These are phyloP conservation scores for Fusarium devonianum DNA, from an alignment of 2,329 filamentous ascomycete species.

Conservation along the genomic window DNA sequence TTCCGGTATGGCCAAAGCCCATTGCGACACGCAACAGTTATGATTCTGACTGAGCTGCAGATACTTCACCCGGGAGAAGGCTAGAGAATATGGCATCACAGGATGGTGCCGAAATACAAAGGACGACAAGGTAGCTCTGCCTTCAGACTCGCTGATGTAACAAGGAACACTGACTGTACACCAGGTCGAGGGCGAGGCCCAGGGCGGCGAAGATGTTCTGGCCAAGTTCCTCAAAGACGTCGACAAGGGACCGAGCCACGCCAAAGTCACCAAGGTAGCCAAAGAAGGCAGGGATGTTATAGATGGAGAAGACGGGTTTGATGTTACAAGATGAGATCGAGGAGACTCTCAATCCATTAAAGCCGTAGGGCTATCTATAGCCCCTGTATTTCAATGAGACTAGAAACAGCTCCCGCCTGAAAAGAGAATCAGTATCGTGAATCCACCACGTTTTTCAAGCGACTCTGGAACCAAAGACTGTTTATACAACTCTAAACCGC, in stretches of 20 bases:
- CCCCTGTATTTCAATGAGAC: not conserved
- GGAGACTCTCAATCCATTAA: not conserved
- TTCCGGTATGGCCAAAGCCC: conserved; percentile 54
- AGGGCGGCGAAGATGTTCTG: conserved; percentile 72
- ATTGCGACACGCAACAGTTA: not conserved
- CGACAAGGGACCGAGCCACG: conserved; percentile 74
- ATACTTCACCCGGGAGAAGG: conserved; percentile 63
- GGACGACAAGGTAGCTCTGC: conserved; percentile 58
- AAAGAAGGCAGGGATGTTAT: conserved; percentile 70
- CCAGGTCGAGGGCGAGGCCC: conserved; percentile 89
- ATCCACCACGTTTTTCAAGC: no score
- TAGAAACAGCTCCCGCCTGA: no score
- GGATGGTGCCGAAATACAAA: conserved; percentile 69
- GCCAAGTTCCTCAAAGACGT: conserved; percentile 77
- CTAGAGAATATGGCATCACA: conserved; percentile 58
- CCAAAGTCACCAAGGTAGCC: conserved; percentile 78
- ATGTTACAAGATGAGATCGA: conserved; percentile 53
- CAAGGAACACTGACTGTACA: conserved; percentile 26
- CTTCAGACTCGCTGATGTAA: not conserved
- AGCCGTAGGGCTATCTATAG: not conserved
- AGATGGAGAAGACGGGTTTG: conserved; percentile 73
- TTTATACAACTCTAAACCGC: conserved; percentile 2
- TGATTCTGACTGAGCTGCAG: conserved; percentile 43
- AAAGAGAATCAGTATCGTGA: no score
- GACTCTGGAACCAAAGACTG: no score